Percentiles rank a stretch among this genome's conserved stretches.
Evolutionary conservation across 768 basidiomycete genomes (phyloP).

Genomic region (Calvatia gigantea): DNA sequence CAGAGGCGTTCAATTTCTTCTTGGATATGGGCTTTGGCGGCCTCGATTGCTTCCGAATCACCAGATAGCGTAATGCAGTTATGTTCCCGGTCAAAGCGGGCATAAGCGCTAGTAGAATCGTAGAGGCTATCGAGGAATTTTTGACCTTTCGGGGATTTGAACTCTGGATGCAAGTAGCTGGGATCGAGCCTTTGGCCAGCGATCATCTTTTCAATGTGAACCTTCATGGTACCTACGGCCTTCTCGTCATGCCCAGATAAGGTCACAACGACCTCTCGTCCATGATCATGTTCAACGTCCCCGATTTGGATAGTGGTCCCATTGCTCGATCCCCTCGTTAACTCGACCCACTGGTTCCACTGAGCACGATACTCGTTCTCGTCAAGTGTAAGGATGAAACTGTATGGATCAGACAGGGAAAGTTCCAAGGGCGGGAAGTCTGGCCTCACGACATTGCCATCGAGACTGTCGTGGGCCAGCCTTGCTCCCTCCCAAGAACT

Average conservation of each 20-base stretch:
- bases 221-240: conserved; percentile 53
- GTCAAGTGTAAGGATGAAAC: conserved; percentile 48
- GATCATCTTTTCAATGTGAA: conserved; percentile 52
- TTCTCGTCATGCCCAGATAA: conserved; percentile 50
- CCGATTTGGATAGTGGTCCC: conserved; percentile 19
- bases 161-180: conserved; percentile 46
- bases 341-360: conserved; percentile 42
- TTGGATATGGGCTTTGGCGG: conserved; percentile 42
- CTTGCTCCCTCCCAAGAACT: conserved; percentile 46
- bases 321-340: conserved; percentile 32
- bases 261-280: conserved; percentile 31
- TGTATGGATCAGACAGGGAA: conserved; percentile 43
- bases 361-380: conserved; percentile 49
- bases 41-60: conserved; percentile 30
- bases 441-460: conserved; percentile 24
- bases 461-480: conserved; percentile 31
- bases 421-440: conserved; percentile 32
- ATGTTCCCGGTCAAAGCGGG: conserved; percentile 43
- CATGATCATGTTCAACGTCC: conserved; percentile 25
- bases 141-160: conserved; percentile 26
- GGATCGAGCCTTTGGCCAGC: conserved; percentile 44
- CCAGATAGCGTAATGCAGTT: conserved; percentile 47
- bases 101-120: conserved; percentile 33
- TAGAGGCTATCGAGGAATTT: conserved; percentile 32
- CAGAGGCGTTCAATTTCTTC: conserved; percentile 45